Evolutionary conservation across 192 early-diverging fungal species (phyloP).

Genomic region (Gigaspora rosea): DNA sequence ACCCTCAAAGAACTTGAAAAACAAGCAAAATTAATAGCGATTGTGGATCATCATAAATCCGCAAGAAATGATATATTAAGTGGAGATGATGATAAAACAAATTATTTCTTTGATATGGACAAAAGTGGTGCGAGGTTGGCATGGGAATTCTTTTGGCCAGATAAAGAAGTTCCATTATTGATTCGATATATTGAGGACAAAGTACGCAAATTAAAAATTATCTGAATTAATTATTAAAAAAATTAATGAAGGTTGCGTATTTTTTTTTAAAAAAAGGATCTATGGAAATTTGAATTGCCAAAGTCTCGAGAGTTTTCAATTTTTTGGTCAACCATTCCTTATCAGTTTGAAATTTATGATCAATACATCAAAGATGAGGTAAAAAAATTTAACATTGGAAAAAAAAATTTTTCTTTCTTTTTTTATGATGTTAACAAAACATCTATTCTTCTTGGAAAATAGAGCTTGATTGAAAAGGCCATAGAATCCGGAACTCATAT

Average conservation of each 20-base stretch:
- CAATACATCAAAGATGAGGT: slow-evolving; percentile 13
- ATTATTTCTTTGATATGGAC: slow-evolving; percentile 17
- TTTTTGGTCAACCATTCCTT: neutral
- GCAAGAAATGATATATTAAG: neutral
- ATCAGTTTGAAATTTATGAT: slow-evolving; percentile 1
- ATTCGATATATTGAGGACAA: slow-evolving; percentile 16
- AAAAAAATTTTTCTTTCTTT: neutral
- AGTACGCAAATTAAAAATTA: neutral
- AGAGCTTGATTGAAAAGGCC: neutral
- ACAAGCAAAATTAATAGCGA: neutral
- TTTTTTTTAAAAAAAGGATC: neutral
- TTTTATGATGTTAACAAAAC: neutral
- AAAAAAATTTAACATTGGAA: neutral
- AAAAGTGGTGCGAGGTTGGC: slow-evolving; percentile 27
- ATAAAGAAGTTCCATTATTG: slow-evolving; percentile 4
- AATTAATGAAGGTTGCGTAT: neutral
- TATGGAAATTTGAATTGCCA: slow-evolving; percentile 6
- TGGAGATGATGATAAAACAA: neutral
- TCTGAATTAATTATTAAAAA: neutral
- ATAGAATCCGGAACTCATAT: slow-evolving; percentile 7
- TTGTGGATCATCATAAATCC: slow-evolving; percentile 11
- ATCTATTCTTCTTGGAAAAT: neutral
- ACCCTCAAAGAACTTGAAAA: slow-evolving; percentile 9
- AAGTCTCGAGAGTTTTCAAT: slow-evolving; percentile 5
- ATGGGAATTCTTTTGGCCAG: slow-evolving; percentile 23